Evolutionary conservation across 495 filamentous ascomycete species (phyloP).

Genomic region (Hypoxylon cercidicola): DNA sequence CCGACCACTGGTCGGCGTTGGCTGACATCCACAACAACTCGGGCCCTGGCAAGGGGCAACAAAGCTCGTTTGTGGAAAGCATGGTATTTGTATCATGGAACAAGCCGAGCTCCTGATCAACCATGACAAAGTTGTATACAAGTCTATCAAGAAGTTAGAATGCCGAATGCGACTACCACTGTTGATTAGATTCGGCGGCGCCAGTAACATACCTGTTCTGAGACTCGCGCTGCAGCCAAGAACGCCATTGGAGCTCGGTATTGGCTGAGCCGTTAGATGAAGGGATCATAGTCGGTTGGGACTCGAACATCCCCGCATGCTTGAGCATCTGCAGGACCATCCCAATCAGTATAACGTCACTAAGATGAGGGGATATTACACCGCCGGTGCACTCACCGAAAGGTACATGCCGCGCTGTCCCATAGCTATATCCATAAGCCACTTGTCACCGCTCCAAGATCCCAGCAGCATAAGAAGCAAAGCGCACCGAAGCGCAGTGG

Average conservation of each 20-base stretch:
- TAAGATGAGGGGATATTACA: slow-evolving; percentile 3
- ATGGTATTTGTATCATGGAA: slow-evolving; percentile 69
- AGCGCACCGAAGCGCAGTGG: slow-evolving; percentile 66
- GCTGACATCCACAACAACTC: slow-evolving; percentile 63
- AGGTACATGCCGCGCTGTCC: slow-evolving; percentile 76
- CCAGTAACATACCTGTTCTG: slow-evolving; percentile 62
- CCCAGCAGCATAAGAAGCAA: slow-evolving; percentile 69
- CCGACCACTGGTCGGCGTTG: slow-evolving; percentile 59
- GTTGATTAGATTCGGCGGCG: slow-evolving; percentile 21
- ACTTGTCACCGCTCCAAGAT: slow-evolving; percentile 74
- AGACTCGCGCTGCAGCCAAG: slow-evolving; percentile 67
- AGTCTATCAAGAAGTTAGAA: slow-evolving; percentile 54
- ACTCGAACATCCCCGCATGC: slow-evolving; percentile 62
- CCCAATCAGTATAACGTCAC: slow-evolving; percentile 14
- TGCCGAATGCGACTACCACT: slow-evolving; percentile 9
- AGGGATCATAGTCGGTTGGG: slow-evolving; percentile 50
- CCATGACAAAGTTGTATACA: slow-evolving; percentile 73
- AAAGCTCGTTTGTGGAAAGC: slow-evolving; percentile 67
- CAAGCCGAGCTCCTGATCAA: slow-evolving; percentile 71
- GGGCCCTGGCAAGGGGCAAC: slow-evolving; percentile 65
- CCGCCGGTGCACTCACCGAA: slow-evolving; percentile 55
- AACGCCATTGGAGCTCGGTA: slow-evolving; percentile 63
- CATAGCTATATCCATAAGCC: slow-evolving; percentile 77
- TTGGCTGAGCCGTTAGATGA: slow-evolving; percentile 46
- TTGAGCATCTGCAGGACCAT: slow-evolving; percentile 62